Evolutionary conservation across 1,284 basidiomycete genomes (phyloP), one percentile per base, ranked within the genome.

Genomic region (Cerrena zonata): DNA sequence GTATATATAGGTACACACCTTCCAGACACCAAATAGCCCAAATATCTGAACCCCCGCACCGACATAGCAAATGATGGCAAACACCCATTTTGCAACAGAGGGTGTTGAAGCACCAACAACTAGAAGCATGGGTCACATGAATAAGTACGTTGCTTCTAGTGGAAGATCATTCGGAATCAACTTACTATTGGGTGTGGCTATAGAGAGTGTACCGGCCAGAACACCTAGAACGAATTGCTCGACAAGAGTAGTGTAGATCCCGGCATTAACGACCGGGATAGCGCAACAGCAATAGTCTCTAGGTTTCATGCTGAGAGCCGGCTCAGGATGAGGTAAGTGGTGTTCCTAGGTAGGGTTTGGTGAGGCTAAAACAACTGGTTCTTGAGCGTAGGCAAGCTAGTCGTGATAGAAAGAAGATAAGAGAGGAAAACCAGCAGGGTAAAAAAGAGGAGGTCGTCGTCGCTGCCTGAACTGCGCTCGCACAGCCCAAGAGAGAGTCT

Each of bases 61-160:
- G 45, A 84, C 72, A 65, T 91, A 89, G 59, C 85, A 89, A 24
- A 91, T 65, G 12, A 82, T 75, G 2, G 80, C 91, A 48, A 95
- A 76, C 49, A 95, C 72, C 72, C 74, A 80, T n/a, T 80, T 74
- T 0, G 86, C 83, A 60, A 84, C 86, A 1, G 78, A 77, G 1
- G 91, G 89, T 1, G 88, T 85, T 11, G 81, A 80, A 42, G 87
- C 88, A 25, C 91, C 92, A 39, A 94, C 89, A 61, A 94, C 92
- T 94, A 49, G 47, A 21, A 11, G 15, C 12, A 45, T 7, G 30
- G 44, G 18, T 45, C 23, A 45, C n/a, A n/a, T n/a, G n/a, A n/a
- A n/a, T n/a, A n/a, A n/a, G n/a, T n/a, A n/a, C n/a, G n/a, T n/a
- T n/a, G n/a, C n/a, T n/a, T n/a, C n/a, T n/a, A n/a, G n/a, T n/a